phyloP scores from a whole-genome alignment of 768 basidiomycete species.

The Pleurotus djamor region DNA sequence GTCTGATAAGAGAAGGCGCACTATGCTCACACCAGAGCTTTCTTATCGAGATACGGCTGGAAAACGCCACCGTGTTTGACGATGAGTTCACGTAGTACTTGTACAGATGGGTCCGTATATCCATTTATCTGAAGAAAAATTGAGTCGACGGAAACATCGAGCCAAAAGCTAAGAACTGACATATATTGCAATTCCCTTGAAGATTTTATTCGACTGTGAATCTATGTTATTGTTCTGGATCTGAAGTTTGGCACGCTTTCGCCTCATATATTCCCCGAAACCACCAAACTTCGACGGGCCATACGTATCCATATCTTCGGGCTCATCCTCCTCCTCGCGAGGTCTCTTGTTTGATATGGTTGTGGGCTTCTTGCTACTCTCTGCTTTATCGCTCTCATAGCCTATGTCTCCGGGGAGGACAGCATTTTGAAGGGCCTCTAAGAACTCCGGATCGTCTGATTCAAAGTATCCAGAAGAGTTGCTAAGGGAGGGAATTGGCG shows the following conservation, averaged over 20 bases:
- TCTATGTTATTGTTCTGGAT: conserved; percentile 58
- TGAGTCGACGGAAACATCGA: conserved; percentile 3
- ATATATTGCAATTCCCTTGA: conserved; percentile 77
- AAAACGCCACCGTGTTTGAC: conserved; percentile 81
- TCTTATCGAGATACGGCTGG: conserved; percentile 81
- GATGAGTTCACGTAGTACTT: conserved; percentile 79
- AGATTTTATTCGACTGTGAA: conserved; percentile 45
- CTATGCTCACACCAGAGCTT: conserved; percentile 62
- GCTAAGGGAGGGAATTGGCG: neutral
- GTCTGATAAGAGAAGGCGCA: neutral
- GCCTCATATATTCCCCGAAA: conserved; percentile 85
- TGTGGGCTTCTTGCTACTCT: conserved; percentile 26
- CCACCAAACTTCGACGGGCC: conserved; percentile 80
- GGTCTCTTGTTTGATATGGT: conserved; percentile 39
- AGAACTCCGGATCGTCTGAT: conserved; percentile 6
- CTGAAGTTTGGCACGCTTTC: conserved; percentile 89
- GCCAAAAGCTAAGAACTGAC: conserved; percentile 41
- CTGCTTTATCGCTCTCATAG: conserved; percentile 10
- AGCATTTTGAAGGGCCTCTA: conserved; percentile 3
- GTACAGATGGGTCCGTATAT: conserved; percentile 82
- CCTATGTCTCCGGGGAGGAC: conserved; percentile 9
- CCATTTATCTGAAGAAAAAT: conserved; percentile 72
- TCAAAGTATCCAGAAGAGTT: conserved; percentile 8
- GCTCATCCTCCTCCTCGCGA: conserved; percentile 18
- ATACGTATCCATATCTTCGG: conserved; percentile 52